Base-by-base conservation (phyloP, 1,284 basidiomycete genomes). In the Sanghuangporus baumii region DNA sequence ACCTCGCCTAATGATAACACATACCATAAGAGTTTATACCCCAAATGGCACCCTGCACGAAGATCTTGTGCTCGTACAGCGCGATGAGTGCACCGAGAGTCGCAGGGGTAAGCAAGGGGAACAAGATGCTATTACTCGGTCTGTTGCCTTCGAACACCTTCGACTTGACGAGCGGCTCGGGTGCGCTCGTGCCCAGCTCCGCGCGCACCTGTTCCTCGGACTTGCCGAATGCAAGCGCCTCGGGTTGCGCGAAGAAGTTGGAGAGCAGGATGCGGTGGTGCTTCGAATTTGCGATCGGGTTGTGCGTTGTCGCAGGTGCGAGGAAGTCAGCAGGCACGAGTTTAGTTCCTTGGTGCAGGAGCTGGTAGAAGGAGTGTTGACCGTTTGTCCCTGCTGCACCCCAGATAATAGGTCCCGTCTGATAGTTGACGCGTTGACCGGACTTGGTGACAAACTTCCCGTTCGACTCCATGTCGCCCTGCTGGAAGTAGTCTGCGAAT, bases 401-500 rank as follows among this genome's bases (percentile, higher is more conserved):
- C 96, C 97, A 98, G 75, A 98, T 93, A 78, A 99, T 98, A 4
- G 96, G 96, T 86, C 96, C 97, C 59, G 96, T 99, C 80, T 99
- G 89, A 79, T 98, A 99, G 78, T 93, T 77, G 20, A 99, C 96
- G 59, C 91, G 89, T 67, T 93, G 82, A 20, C 96, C 96, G 68
- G 87, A 82, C 80, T 98, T 99, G 70, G 96, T 98, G 67, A 98
- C 84, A 65, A 87, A 93, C 81, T 99, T 99, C 66, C 96, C 96
- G 76, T 99, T 98, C 23, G 94, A 97, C 79, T 99, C 96, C 96
- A 99, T 99, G 77, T 99, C 96, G 54, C 96, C 96, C 26, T 99
- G 96, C 77, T 99, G 96, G 92, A 99, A 99, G 83, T 99, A 99
- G 78, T 98, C 96, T 61, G 96, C 96, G 73, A 99, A 99, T 77